phyloP scores from a whole-genome alignment of 2,329 filamentous ascomycete genomes.

The Neofusicoccum kwambonambiense region DNA sequence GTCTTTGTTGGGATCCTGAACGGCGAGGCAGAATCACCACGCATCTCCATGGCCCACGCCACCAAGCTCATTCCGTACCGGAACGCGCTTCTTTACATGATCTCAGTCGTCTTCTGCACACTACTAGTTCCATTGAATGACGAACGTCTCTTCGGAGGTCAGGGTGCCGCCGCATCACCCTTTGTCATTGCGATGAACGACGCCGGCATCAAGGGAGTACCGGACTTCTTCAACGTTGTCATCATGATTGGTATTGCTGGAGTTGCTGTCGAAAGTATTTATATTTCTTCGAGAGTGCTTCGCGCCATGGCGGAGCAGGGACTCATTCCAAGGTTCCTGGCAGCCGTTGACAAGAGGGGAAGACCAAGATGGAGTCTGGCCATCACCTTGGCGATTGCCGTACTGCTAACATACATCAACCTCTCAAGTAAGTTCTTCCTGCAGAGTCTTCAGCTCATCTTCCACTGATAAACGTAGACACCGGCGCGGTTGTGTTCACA shows the following conservation, averaged over 20 bases:
- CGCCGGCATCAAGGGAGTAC: constrained; percentile 29
- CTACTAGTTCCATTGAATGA: constrained; percentile 19
- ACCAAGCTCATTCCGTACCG: constrained; percentile 41
- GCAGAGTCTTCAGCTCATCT: background rate
- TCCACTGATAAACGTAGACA: background rate
- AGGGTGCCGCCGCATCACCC: constrained; percentile 30
- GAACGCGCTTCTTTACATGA: constrained; percentile 38
- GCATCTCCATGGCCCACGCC: constrained; percentile 39
- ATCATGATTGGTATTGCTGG: constrained; percentile 34
- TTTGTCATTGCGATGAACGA: constrained; percentile 33
- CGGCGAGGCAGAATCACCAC: constrained; percentile 40
- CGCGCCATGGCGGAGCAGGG: constrained; percentile 29
- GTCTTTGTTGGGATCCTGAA: constrained; percentile 41
- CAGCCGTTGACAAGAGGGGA: constrained; percentile 29
- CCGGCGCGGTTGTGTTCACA: constrained; percentile 24
- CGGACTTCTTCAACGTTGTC: constrained; percentile 31
- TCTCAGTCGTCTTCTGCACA: constrained; percentile 26
- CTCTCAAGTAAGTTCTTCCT: background rate
- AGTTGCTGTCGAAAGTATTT: constrained; percentile 33
- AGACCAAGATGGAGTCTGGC: constrained; percentile 52
- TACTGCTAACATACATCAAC: constrained; percentile 32
- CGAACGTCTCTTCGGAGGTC: constrained; percentile 23
- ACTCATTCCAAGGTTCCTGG: constrained; percentile 29
- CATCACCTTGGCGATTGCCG: constrained; percentile 53
- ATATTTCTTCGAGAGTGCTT: constrained; percentile 34